Evolutionary conservation across 306 rosid genomes (phyloP).

Genomic region (Quillaja saponaria): DNA sequence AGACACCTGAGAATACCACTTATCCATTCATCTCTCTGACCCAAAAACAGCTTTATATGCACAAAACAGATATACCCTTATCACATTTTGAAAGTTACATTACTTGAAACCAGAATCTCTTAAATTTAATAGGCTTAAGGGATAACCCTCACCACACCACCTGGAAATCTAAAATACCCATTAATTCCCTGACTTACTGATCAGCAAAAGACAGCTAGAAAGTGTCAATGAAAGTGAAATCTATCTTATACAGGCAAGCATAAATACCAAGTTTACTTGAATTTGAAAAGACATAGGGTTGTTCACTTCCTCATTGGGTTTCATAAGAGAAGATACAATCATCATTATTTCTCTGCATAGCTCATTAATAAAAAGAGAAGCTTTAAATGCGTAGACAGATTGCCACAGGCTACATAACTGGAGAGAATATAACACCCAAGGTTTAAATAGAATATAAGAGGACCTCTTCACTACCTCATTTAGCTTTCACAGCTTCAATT

Average conservation of each 20-base stretch:
- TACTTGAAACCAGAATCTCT: conserved; percentile 3
- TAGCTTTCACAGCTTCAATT: conserved; percentile 43
- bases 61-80: conserved; percentile 19
- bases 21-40: conserved; percentile 23
- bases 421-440: conserved; percentile 53
- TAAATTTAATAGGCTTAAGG: conserved; percentile 41
- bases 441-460: conserved; percentile 38
- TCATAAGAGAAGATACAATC: conserved; percentile 46
- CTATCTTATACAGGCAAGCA: conserved; percentile 35
- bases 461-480: conserved; percentile 47
- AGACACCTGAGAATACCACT: conserved; percentile 32
- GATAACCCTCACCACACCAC: conserved; percentile 55
- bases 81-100: conserved; percentile 32
- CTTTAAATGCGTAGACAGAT: conserved; percentile 58
- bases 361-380: conserved; percentile 44
- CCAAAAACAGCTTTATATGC: conserved; percentile 20
- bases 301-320: conserved; percentile 45
- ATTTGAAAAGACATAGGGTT: conserved; percentile 71
- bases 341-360: conserved; percentile 58
- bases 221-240: conserved; percentile 70
- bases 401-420: conserved; percentile 38
- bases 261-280: conserved; percentile 41
- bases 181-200: conserved; percentile 69
- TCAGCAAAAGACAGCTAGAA: conserved; percentile 68
- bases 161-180: conserved; percentile 60